These are phyloP conservation scores for Cyberlindnera mycetangii DNA, from an alignment of 805 yeast species.

Conservation along the genomic window DNA sequence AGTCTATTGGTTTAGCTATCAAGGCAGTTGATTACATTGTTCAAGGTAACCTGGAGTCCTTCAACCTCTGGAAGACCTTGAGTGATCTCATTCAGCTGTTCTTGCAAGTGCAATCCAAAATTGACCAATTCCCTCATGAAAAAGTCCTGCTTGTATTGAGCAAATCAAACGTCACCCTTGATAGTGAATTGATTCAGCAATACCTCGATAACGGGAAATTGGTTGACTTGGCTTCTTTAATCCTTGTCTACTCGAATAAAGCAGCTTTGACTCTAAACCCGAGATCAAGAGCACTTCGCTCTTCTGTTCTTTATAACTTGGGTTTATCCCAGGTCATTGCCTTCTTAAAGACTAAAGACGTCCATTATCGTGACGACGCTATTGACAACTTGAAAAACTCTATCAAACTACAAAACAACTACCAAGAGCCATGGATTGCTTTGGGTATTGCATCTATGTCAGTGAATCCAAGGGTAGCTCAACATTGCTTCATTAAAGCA, in stretches of 20 bases:
- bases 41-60: slow-evolving; percentile 40
- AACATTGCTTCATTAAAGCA: slow-evolving; percentile 90
- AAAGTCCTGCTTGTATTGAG: slow-evolving; percentile 25
- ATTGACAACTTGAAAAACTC: slow-evolving; percentile 61
- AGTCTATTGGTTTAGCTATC: slow-evolving; percentile 50
- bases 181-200: slow-evolving; percentile 27
- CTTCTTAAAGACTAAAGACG: slow-evolving; percentile 31
- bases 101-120: slow-evolving; percentile 51
- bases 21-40: slow-evolving; percentile 44
- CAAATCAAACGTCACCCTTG: slow-evolving; percentile 27
- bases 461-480: slow-evolving; percentile 69
- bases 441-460: slow-evolving; percentile 74
- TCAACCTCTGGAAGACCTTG: slow-evolving; percentile 63
- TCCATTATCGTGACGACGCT: slow-evolving; percentile 45
- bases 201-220: slow-evolving; percentile 25
- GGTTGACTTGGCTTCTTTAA: slow-evolving; percentile 35
- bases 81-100: slow-evolving; percentile 56
- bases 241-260: slow-evolving; percentile 45
- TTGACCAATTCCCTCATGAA: slow-evolving; percentile 48
- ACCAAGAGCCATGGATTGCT: slow-evolving; percentile 75
- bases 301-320: slow-evolving; percentile 63
- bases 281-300: slow-evolving; percentile 46
- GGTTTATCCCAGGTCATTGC: slow-evolving; percentile 63
- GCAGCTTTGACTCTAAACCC: slow-evolving; percentile 41
- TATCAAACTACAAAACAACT: slow-evolving; percentile 65